These are phyloP conservation scores for Fomitopsis palustris DNA, from an alignment of 1,284 basidiomycete species.

Conservation along the genomic window DNA sequence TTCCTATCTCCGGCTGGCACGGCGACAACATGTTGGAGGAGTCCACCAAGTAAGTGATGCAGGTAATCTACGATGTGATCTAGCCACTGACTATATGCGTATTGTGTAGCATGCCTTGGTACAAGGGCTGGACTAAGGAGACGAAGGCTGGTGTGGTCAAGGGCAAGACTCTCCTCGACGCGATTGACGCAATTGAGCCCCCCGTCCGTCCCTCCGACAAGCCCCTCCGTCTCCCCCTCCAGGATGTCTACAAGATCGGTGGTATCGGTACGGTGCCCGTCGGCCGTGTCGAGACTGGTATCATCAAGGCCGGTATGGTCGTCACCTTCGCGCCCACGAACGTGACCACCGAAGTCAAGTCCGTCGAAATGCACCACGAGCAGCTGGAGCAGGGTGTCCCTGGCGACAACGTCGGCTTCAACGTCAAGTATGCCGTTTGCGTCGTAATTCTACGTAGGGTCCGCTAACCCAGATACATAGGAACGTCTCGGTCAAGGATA, in stretches of 20 bases:
- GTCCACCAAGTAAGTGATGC: slow-evolving; percentile 72
- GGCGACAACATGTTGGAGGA: slow-evolving; percentile 99
- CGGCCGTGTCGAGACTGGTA: slow-evolving; percentile 99
- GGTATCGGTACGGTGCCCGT: slow-evolving; percentile 99
- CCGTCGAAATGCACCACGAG: slow-evolving; percentile 99
- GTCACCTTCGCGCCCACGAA: slow-evolving; percentile 96
- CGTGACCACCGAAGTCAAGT: slow-evolving; percentile 99
- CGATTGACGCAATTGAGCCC: slow-evolving; percentile 99
- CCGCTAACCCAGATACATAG: slow-evolving; percentile 36
- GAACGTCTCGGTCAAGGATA: slow-evolving; percentile 99
- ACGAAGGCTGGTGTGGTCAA: slow-evolving; percentile 90
- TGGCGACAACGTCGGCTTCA: slow-evolving; percentile 99
- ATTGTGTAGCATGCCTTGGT: slow-evolving; percentile 89
- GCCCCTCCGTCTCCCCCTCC: slow-evolving; percentile 99
- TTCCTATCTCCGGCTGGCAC: slow-evolving; percentile 99
- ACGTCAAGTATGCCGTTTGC: slow-evolving; percentile 75
- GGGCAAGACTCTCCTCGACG: slow-evolving; percentile 99
- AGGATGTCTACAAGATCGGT: slow-evolving; percentile 99
- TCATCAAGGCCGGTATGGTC: slow-evolving; percentile 99
- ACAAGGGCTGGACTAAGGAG: slow-evolving; percentile 99
- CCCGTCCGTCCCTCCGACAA: slow-evolving; percentile 97
- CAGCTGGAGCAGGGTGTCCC: slow-evolving; percentile 93
- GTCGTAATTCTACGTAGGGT: background rate
- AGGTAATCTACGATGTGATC: background rate
- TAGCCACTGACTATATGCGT: slow-evolving; percentile 11